Conservation (phyloP, 208 protist species). For the Zelonia costaricensis region DNA sequence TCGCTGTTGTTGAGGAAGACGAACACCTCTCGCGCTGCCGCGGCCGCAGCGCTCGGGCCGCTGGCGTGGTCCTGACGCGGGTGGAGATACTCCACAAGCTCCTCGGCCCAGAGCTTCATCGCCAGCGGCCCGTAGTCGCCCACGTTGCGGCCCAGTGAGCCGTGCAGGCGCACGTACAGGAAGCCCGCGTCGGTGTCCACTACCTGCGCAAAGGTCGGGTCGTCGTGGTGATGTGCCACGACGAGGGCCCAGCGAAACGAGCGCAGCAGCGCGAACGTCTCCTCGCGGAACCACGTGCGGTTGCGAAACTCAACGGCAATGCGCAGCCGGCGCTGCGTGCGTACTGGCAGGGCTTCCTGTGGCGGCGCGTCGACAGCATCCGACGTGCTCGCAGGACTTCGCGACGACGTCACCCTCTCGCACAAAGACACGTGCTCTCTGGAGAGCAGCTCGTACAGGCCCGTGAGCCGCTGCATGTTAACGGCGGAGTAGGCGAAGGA, state of each 20-base stretch:
- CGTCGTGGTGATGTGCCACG: slow-evolving; percentile 61
- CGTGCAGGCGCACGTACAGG: slow-evolving; percentile 76
- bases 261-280: slow-evolving; percentile 52
- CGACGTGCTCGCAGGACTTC: background rate
- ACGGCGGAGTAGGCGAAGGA: slow-evolving; percentile 43
- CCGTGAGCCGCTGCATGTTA: slow-evolving; percentile 47
- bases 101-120: slow-evolving; percentile 68
- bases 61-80: no score
- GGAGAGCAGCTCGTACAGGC: slow-evolving; percentile 38
- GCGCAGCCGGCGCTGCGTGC: slow-evolving; percentile 31
- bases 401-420: slow-evolving; percentile 5
- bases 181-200: slow-evolving; percentile 67
- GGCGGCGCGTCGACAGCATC: background rate
- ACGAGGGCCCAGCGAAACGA: slow-evolving; percentile 64
- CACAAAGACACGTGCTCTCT: slow-evolving; percentile 18
- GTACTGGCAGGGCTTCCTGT: background rate
- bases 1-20: slow-evolving; percentile 84
- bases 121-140: slow-evolving; percentile 69
- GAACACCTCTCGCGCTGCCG: slow-evolving; percentile 50
- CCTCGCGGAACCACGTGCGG: slow-evolving; percentile 55
- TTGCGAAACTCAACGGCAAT: slow-evolving; percentile 79
- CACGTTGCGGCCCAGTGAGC: slow-evolving; percentile 41
- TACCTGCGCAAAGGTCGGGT: slow-evolving; percentile 41
- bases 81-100: slow-evolving; percentile 43
- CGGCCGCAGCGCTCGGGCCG: background rate